Base-by-base conservation (phyloP, 768 basidiomycete species). In the Phaeotremella skinneri region DNA sequence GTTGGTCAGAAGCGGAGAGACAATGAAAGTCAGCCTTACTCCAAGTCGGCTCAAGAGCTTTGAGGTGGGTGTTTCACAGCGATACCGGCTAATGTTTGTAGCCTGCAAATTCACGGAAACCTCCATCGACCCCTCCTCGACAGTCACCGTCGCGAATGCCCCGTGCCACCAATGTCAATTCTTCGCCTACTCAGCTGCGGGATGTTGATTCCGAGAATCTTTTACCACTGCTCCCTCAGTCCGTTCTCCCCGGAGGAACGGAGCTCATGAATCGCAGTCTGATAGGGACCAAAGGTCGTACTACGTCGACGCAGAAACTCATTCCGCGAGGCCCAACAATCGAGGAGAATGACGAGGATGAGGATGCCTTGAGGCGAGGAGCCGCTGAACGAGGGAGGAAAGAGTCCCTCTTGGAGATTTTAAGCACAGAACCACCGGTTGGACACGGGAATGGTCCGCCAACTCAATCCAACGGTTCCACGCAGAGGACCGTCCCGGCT, bases 1-100 rank as follows among this genome's bases (percentile, higher is more conserved):
- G 76, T 81, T 97, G 77, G 87, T 98, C 85, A 85, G 84, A 52
- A 91, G 89, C 58, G 84, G 87, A 59, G 82, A 87, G 58, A 97
- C 93, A 20, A 89, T 96, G 88, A 96, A 91, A 74, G 86, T 98
- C 68, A 94, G 91, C 41, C 82, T 96, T 63, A 98, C 93, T 31
- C 93, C 93, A 56, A 91, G 96, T 80, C 83, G 93, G 54, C 81
- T 98, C 57, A 88, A 86, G 74, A 90, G 85, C 50, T 93, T 94
- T 84, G 91, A 96, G 83, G 92, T 93, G 79, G 72, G 84, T 81
- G 21, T 26, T 49, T 21, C 49, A 57, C 29, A 25, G 5, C 9
- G 32, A 27, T 7, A 27, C 52, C 30, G 0, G 25, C 56, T 52
- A 30, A 5, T 13, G 13, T 17, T 25, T 42, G 2, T 5, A 31